Base-by-base conservation (phyloP, 2,329 filamentous ascomycete genomes). In the Alternaria infectoria region DNA sequence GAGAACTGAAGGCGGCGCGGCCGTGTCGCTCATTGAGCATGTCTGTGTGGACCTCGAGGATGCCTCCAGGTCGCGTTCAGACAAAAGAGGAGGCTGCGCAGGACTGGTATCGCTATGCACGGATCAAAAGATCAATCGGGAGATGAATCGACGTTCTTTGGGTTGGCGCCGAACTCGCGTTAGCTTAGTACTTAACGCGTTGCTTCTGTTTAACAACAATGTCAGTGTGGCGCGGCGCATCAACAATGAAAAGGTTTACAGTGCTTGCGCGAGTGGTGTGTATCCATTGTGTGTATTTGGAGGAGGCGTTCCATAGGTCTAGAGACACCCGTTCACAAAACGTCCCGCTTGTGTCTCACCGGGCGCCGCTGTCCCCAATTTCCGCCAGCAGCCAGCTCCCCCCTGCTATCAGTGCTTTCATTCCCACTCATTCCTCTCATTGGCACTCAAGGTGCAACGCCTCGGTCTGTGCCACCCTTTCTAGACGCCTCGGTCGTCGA, bases 1-100 rank as follows among this genome's bases (percentile, higher is more conserved):
- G 64, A 54, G 60, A 43, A 63, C 69, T 61, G 50, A 44, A 59
- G 66, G 65, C 67, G 65, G 61, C 69, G 67, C 57, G 56, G 57
- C 65, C 66, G 67, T 60, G 60, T 59, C 57, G 71, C 62, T 72
- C 71, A 74, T 74, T 66, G 71, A 66, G 68, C 71, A 74, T 74
- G 57, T 67, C 61, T 69, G 57, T 43, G 32, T 63, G 60, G 43
- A 61, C 67, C 66, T 63, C 54, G 64, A 57, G 62, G 61, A 57
- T 54, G 58, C 59, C 62, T 66, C 59, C 67, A 67, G 69, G 69
- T 69, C 69, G 66, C 56, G 55, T 59, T 54, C 56, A 61, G 60
- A 23, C 62, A 62, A 54, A 54, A 59, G 52, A 61, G 49, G 46
- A 66, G 57, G 66, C 67, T 62, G 58, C 64, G 65, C 67, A 66